Base-by-base conservation (phyloP, 2,329 filamentous ascomycete species). In the Ampelomyces quisqualis region DNA sequence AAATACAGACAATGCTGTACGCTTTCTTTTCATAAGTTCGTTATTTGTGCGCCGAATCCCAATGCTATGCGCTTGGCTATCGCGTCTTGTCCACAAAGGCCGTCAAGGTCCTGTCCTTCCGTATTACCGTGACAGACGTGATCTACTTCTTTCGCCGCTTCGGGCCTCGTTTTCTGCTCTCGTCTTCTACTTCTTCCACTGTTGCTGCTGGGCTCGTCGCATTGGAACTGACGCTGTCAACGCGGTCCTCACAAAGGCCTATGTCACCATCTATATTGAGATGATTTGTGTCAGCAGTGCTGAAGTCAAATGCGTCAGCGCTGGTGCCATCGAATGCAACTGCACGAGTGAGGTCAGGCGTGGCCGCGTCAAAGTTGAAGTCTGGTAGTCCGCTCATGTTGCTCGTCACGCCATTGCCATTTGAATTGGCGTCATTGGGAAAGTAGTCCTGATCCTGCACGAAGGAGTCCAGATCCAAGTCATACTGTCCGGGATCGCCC, bases 371-470 rank as follows among this genome's bases (percentile, higher is more conserved):
- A 35, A 57, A 64, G 33, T 56, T 59, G 32, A 65, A 55, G 45
- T 64, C 62, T 2, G 58, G 57, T 3, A 62, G 35, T 2, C 38
- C 47, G 7, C 40, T 18, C 14, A 24, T 19, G 18, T 51, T 51
- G 5, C 24, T 39, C 1, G 34, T 32, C 5, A 19, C 26, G 5
- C 9, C 40, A 19, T 26, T 43, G 21, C 20, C 32, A 4, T 23
- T 14, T 0, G 38, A 28, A 6, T 33, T 17, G 5, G 34, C 34
- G 7, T 41, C 42, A 5, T 38, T 34, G 2, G 73, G 70, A 47
- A 79, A 80, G 53, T 77, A 80, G 48, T 80, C 77, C 18, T 75
- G 69, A 40, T 68, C 75, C 48, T 78, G 76, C 45, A 82, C 75
- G 45, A 82, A 79, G n/a, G 72, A 69, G 49, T 80, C 77, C 2